Evolutionary conservation across 2,329 filamentous ascomycete species (phyloP).

Genomic region (Paracamarosporium sp.): DNA sequence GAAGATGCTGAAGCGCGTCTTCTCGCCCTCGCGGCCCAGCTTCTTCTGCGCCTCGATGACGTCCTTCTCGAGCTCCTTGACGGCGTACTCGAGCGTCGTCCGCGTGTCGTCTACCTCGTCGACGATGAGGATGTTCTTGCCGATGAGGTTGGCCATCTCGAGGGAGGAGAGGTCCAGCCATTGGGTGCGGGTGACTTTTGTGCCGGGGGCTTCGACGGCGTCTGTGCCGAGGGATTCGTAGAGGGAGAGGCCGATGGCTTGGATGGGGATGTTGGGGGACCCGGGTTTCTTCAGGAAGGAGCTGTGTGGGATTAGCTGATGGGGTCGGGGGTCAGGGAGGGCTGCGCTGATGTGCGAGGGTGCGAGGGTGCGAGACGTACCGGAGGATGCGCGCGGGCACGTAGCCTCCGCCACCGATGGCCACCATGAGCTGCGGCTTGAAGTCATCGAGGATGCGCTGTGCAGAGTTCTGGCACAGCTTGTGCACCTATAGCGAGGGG

Average conservation of each 20-base stretch:
- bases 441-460: conserved; percentile 81
- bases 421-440: conserved; percentile 95
- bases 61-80: conserved; percentile 93
- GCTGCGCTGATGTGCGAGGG: too few species aligned
- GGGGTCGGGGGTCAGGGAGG: too few species aligned
- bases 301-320: conserved; percentile 25
- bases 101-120: conserved; percentile 96
- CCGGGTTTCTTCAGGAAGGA: conserved; percentile 94
- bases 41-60: conserved; percentile 80
- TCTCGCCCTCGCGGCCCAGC: conserved; percentile 70
- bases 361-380: conserved; percentile 46
- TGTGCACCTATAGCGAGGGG: conserved; percentile 77
- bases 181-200: conserved; percentile 95
- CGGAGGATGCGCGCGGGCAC: conserved; percentile 96
- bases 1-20: conserved; percentile 92
- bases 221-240: conserved; percentile 82
- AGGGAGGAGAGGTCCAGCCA: conserved; percentile 92
- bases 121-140: conserved; percentile 90
- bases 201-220: conserved; percentile 79
- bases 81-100: conserved; percentile 92
- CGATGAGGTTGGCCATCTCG: conserved; percentile 86
- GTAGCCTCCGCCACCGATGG: conserved; percentile 96
- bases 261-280: conserved; percentile 94
- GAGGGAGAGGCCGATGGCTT: conserved; percentile 96
- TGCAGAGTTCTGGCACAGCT: conserved; percentile 89